phyloP scores from a whole-genome alignment of 495 filamentous ascomycete genomes.

The Penicillium coffeae region DNA sequence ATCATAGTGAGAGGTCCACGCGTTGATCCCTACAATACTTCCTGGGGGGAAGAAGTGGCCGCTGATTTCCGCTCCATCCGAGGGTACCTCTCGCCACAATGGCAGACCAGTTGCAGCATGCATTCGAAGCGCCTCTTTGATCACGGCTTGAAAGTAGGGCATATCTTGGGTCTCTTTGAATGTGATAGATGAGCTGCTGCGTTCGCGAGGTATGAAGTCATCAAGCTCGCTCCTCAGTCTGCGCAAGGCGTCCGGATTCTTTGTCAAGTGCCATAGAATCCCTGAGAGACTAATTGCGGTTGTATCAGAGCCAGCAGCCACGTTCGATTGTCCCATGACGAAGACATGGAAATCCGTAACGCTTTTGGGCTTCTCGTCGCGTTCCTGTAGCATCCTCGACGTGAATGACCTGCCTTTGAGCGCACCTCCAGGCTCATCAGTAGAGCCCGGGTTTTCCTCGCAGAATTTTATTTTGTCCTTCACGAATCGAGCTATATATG shows the following conservation, averaged over 20 bases:
- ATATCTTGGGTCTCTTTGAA: slow-evolving; percentile 51
- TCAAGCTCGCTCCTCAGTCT: slow-evolving; percentile 47
- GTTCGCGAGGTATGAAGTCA: slow-evolving; percentile 23
- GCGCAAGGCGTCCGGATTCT: slow-evolving; percentile 28
- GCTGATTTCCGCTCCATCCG: slow-evolving; percentile 33
- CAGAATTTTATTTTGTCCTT: slow-evolving; percentile 38
- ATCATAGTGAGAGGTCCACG: slow-evolving; percentile 52
- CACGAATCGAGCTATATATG: slow-evolving; percentile 43
- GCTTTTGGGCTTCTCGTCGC: slow-evolving; percentile 53
- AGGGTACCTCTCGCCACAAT: slow-evolving; percentile 38
- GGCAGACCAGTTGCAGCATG: slow-evolving; percentile 38
- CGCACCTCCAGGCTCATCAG: slow-evolving; percentile 24
- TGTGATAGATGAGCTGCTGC: slow-evolving; percentile 25
- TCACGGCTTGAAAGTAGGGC: slow-evolving; percentile 45
- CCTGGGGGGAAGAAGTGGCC: slow-evolving; percentile 37
- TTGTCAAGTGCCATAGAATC: slow-evolving; percentile 49
- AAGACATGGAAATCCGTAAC: slow-evolving; percentile 48
- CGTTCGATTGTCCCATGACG: slow-evolving; percentile 48
- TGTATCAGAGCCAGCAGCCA: slow-evolving; percentile 55
- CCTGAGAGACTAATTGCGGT: slow-evolving; percentile 48
- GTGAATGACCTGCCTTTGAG: slow-evolving; percentile 44
- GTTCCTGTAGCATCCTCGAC: slow-evolving; percentile 53
- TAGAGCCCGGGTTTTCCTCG: slow-evolving; percentile 10
- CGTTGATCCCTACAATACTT: slow-evolving; percentile 50
- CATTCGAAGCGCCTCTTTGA: slow-evolving; percentile 44